phyloP scores from a whole-genome alignment of 805 yeast species.

The Wickerhamiella kazuoi region DNA sequence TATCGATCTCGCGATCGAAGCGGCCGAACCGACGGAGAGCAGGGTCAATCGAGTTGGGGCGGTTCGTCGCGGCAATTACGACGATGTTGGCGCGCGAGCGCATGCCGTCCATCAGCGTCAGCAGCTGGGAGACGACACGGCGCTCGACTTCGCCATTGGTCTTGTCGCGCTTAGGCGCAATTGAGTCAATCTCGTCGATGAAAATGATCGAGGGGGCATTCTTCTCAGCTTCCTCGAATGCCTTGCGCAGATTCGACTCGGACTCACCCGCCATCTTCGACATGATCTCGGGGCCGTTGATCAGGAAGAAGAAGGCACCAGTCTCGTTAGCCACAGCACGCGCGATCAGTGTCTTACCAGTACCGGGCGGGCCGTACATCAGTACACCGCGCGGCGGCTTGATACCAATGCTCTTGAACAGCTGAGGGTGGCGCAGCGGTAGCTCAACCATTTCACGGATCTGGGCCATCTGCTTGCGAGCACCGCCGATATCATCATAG shows the following conservation, averaged over 20 bases:
- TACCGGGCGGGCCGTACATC: constrained; percentile 95
- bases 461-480: constrained; percentile 98
- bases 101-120: constrained; percentile 99
- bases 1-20: constrained; percentile 73
- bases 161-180: constrained; percentile 99
- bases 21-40: constrained; percentile 75
- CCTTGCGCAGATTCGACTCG: constrained; percentile 90
- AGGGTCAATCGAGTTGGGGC: constrained; percentile 75
- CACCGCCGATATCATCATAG: constrained; percentile 97
- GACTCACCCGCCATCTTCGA: constrained; percentile 99
- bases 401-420: constrained; percentile 94
- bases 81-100: constrained; percentile 97
- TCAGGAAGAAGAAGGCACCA: constrained; percentile 94
- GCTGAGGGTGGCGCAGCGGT: constrained; percentile 95
- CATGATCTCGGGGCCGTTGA: constrained; percentile 99
- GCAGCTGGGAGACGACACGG: constrained; percentile 93
- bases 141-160: constrained; percentile 99
- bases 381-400: constrained; percentile 97
- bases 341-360: constrained; percentile 98
- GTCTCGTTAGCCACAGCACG: constrained; percentile 99
- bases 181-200: constrained; percentile 96
- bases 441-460: constrained; percentile 96
- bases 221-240: constrained; percentile 98
- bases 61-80: constrained; percentile 92
- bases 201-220: constrained; percentile 95